Percentiles rank a stretch among this genome's conserved stretches.
These are phyloP conservation scores for Cladophialophora exuberans DNA, from an alignment of 2,329 filamentous ascomycete species.

Conservation along the genomic window DNA sequence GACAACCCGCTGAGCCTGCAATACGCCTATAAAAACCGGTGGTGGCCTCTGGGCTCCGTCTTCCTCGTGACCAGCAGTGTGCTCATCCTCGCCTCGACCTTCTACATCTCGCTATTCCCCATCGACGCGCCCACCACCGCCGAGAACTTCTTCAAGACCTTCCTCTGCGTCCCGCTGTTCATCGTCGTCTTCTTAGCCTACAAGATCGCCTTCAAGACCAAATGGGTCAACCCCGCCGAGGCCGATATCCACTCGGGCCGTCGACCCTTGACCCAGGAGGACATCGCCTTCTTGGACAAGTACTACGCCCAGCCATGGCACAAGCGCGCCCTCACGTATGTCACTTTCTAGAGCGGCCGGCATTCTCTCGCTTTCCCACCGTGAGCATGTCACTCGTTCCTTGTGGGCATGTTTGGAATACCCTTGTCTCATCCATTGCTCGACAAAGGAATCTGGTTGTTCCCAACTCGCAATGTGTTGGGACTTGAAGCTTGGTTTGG, in stretches of 20 bases:
- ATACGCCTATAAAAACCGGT: constrained; percentile 77
- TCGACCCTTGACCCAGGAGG: constrained; percentile 2
- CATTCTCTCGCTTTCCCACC: no score
- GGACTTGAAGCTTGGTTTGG: no score
- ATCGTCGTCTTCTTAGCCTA: constrained; percentile 45
- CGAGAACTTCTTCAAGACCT: constrained; percentile 50
- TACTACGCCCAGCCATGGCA: constrained; percentile 9
- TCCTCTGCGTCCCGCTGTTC: constrained; percentile 52
- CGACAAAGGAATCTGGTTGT: no score
- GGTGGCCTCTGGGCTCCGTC: constrained; percentile 74
- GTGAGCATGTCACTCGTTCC: not conserved
- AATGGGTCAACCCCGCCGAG: not conserved
- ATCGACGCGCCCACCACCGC: constrained; percentile 52
- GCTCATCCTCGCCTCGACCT: constrained; percentile 76
- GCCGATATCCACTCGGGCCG: constrained; percentile 2
- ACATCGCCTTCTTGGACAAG: not conserved
- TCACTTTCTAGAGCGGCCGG: constrained; percentile 8
- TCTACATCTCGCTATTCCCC: constrained; percentile 85
- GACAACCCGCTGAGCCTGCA: constrained; percentile 67
- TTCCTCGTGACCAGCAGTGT: constrained; percentile 76
- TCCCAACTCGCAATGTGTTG: no score
- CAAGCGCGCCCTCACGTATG: constrained; percentile 5
- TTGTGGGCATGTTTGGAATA: no score
- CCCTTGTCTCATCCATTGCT: no score
- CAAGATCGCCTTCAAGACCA: constrained; percentile 37